Evolutionary conservation across 1,284 basidiomycete genomes (phyloP).

Genomic region (Irpex sp.): DNA sequence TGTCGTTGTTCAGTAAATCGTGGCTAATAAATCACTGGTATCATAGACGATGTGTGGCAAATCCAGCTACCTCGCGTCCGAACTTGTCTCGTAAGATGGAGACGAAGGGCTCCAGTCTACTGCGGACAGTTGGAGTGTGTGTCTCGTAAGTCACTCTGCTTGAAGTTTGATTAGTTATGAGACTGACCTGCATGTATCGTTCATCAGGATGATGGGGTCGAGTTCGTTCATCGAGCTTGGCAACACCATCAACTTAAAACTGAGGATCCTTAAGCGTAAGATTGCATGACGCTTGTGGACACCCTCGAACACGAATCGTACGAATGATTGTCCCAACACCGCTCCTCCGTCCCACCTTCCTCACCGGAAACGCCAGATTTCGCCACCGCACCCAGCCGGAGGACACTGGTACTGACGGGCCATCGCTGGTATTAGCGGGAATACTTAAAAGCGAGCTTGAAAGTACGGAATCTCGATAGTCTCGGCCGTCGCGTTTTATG

Average conservation of each 20-base stretch:
- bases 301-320: constrained; percentile 73
- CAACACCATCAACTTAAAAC: constrained; percentile 34
- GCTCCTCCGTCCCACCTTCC: neutral
- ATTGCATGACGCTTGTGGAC: constrained; percentile 54
- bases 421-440: no score
- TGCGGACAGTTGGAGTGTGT: constrained; percentile 93
- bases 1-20: neutral
- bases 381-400: constrained; percentile 2
- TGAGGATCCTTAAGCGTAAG: constrained; percentile 54
- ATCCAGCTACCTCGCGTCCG: constrained; percentile 83
- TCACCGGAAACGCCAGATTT: neutral
- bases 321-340: neutral
- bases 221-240: constrained; percentile 58
- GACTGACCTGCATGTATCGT: neutral
- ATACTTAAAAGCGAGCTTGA: no score
- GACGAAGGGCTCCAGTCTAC: constrained; percentile 76
- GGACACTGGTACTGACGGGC: neutral
- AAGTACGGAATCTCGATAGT: no score
- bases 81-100: constrained; percentile 75
- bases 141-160: constrained; percentile 59
- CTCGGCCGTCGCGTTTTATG: no score
- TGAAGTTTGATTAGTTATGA: no score
- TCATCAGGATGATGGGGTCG: constrained; percentile 67
- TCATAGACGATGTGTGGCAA: constrained; percentile 81
- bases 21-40: neutral